Base-by-base conservation (phyloP, 495 filamentous ascomycete genomes). In the Penicillium bovifimosum region DNA sequence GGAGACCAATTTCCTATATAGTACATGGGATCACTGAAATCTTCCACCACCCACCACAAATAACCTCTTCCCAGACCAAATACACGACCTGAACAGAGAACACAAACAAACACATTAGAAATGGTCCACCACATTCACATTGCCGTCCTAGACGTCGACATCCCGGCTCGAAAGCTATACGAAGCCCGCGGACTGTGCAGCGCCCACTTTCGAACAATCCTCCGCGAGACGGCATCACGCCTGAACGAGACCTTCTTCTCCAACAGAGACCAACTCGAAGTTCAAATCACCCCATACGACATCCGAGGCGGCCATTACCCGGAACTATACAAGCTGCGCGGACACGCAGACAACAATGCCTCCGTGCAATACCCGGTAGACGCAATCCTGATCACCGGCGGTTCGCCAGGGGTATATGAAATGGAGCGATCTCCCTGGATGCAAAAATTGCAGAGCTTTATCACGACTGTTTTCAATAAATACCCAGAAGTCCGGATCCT, bases 401-500 rank as follows among this genome's bases (percentile, higher is more conserved):
- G 63, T 17, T 56, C 63, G 5, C 59, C 65, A 2, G 63, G 58
- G 2, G 63, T 63, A 1, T 68, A 68, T 29, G 59, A 70, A 54
- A 62, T 64, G 45, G 50, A 53, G 20, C 41, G 62, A 5, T 64
- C 58, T 2, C 59, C 63, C 0, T 70, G 67, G 67, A 68, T 70
- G 52, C 55, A 59, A 41, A 18, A 49, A 3, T 43, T 70, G 9
- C 44, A 63, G 32, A 58, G 54, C 11, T 70, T 64, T 16, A 50
- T 70, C 41, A 51, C 55, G 14, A 60, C 47, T 0, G 59, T 72
- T 32, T 77, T 70, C 66, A 40, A 40, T 1, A 33, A 66, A 6
- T 66, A 70, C 46, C 68, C 73, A 3, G 39, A 66, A 18, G 62
- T 78, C 16, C 62, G 63, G 9, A 68, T 73, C 14, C 55, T 73